Percentiles rank a stretch among this genome's conserved stretches.
These are phyloP conservation scores for Alternaria panax DNA, from an alignment of 2,329 filamentous ascomycete genomes.

Conservation along the genomic window DNA sequence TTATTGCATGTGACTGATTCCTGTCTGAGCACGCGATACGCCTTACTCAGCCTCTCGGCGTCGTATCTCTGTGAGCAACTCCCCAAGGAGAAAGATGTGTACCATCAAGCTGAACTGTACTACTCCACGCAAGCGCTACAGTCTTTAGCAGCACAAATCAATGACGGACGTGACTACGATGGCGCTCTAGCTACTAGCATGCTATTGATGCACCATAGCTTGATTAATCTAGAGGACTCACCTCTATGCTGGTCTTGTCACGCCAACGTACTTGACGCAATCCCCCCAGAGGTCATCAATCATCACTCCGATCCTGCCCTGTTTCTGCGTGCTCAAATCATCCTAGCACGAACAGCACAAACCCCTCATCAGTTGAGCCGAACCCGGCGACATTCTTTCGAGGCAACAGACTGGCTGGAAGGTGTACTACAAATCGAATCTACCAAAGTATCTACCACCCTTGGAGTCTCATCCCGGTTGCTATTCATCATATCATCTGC, in stretches of 20 bases:
- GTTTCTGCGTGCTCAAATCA: slow-evolving; percentile 41
- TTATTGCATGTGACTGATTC: slow-evolving; percentile 33
- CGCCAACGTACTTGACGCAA: slow-evolving; percentile 43
- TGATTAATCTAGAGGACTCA: slow-evolving; percentile 37
- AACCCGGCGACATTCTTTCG: slow-evolving; percentile 34
- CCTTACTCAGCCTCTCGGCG: slow-evolving; percentile 43
- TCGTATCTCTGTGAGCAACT: slow-evolving; percentile 43
- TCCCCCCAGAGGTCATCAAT: slow-evolving; percentile 31
- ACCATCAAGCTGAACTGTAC: slow-evolving; percentile 42
- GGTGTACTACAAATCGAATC: slow-evolving; percentile 28
- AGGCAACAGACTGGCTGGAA: slow-evolving; percentile 38
- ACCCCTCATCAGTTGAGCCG: slow-evolving; percentile 28
- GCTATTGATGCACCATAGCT: slow-evolving; percentile 44
- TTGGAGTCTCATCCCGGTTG: slow-evolving; percentile 41
- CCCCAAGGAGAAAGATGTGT: slow-evolving; percentile 37
- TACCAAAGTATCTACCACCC: slow-evolving; percentile 32
- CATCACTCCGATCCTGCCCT: slow-evolving; percentile 36
- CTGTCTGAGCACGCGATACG: slow-evolving; percentile 41
- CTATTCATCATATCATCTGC: slow-evolving; percentile 40
- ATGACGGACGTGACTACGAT: slow-evolving; percentile 35
- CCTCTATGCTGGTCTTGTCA: slow-evolving; percentile 45
- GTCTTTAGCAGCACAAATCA: slow-evolving; percentile 38
- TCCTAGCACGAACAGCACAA: slow-evolving; percentile 40
- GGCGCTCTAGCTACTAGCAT: slow-evolving; percentile 44
- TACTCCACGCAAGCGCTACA: slow-evolving; percentile 45